phyloP scores from a whole-genome alignment of 768 basidiomycete genomes.

The Termitomyces sp. region DNA sequence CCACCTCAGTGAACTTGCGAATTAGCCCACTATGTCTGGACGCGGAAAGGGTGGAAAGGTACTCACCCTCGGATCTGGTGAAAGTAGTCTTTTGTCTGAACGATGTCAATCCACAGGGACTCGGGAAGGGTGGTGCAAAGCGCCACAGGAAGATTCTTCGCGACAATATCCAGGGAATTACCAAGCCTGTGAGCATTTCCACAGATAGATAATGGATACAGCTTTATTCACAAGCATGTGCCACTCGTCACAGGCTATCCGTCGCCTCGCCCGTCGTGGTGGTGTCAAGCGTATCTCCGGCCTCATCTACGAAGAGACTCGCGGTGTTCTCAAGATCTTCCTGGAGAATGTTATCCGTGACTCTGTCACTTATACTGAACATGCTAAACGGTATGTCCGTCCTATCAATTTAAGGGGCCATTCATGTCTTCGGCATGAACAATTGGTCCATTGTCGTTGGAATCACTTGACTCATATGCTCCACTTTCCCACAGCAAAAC shows the following conservation, averaged over 20 bases:
- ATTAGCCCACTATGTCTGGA: constrained; percentile 57
- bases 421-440: neutral
- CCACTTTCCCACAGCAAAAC: constrained; percentile 52
- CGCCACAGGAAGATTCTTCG: constrained; percentile 81
- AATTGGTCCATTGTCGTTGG: neutral
- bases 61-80: constrained; percentile 8
- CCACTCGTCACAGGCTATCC: constrained; percentile 60
- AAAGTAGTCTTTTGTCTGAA: constrained; percentile 3
- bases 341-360: constrained; percentile 51
- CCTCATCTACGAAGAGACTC: constrained; percentile 80
- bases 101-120: constrained; percentile 43
- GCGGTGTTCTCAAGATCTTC: constrained; percentile 77
- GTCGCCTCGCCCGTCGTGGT: constrained; percentile 82
- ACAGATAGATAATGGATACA: neutral
- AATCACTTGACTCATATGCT: constrained; percentile 11
- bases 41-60: constrained; percentile 81
- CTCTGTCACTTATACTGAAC: constrained; percentile 81
- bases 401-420: neutral
- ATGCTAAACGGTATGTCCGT: constrained; percentile 72
- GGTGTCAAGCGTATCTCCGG: constrained; percentile 80
- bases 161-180: constrained; percentile 76
- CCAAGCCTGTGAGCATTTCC: neutral
- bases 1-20: neutral
- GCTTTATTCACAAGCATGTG: constrained; percentile 24
- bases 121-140: constrained; percentile 79